Base-by-base conservation (phyloP, 2,329 filamentous ascomycete species). In the Fusarium pilosicola region DNA sequence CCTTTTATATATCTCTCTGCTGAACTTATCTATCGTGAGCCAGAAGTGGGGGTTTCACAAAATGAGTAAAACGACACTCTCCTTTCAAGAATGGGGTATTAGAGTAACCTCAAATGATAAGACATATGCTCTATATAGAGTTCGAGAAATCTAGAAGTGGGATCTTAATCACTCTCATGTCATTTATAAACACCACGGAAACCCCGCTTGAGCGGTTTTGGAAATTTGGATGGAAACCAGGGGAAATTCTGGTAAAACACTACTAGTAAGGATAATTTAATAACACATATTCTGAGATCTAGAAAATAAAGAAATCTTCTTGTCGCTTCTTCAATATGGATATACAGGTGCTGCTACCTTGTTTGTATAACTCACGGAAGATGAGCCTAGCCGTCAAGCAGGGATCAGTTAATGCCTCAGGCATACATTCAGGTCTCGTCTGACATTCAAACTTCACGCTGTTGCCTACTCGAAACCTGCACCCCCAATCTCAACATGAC, bases 261-360 rank as follows among this genome's bases (percentile, higher is more conserved):
- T 12, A 12, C 15, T 44, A 2, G n/a, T 13, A 45, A 18, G 11
- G 5, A 12, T 8, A 18, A 45, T 7, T 5, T 0, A 7, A 13
- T 6, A 2, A 5, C 0, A 26, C 8, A 4, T 13, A 1, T 13
- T 11, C 10, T 12, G 7, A 8, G 7, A 45, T 26, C 11, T 8
- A 12, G 4, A 0, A 5, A 26, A 2, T 8, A 0, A 18, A 5
- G 6, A 13, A 0, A 1, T 18, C 7, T 13, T 18, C 6, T 6
- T 17, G 11, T 44, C 3, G 5, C 34, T 36, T 36, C 8, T 3
- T 17, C 15, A 28, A 30, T n/a, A n/a, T n/a, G 6, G 4, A 49
- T 22, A 30, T n/a, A 12, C 0, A 17, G 20, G 4, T 30, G 2
- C 8, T 30, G 2, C 8, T 32, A 15, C 14, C 4, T 8, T 22